Evolutionary conservation across 2,329 filamentous ascomycete genomes (phyloP), one percentile per base, ranked within the genome.

Genomic region (Fusarium continuum): DNA sequence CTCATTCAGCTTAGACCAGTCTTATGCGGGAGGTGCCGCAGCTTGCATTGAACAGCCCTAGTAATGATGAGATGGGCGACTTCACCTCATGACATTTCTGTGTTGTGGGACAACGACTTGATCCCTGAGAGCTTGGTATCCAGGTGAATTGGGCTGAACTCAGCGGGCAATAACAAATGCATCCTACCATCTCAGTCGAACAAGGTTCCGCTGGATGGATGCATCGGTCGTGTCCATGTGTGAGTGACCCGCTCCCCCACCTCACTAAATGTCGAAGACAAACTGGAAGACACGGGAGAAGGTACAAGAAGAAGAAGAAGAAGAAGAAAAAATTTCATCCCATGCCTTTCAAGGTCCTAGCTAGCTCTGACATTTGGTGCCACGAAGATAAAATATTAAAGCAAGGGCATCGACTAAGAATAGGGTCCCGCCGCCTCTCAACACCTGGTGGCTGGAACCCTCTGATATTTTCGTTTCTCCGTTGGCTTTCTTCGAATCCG

Each of bases 261-360:
- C 39, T 44, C 36, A 53, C 45, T 65, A 65, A n/a, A 65, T 54
- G 48, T 60, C 25, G 32, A 55, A 36, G 29, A 41, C 28, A 31
- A 43, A 41, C 45, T 57, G 44, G 38, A 63, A 65, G 38, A 26
- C 46, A 25, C 56, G 57, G 47, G 57, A 65, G 61, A 62, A 65
- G 44, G 17, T 23, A 20, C 19, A 48, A 20, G 34, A 34, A 34
- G 31, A 53, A 62, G 55, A 56, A 57, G 19, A 51, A 35, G 35
- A 28, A 23, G 41, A 36, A 31, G 29, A 29, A 41, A 61, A 64
- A 62, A 50, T 50, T 50, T 23, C 22, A 63, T 59, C 52, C 48
- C 32, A 50, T 65, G 39, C 45, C 48, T 28, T 40, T 28, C 38
- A 32, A 48, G 55, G 55, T 17, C 45, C 31, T 45, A 26, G 51